Conservation (phyloP, 805 yeast species). For the Millerago galiae region DNA sequence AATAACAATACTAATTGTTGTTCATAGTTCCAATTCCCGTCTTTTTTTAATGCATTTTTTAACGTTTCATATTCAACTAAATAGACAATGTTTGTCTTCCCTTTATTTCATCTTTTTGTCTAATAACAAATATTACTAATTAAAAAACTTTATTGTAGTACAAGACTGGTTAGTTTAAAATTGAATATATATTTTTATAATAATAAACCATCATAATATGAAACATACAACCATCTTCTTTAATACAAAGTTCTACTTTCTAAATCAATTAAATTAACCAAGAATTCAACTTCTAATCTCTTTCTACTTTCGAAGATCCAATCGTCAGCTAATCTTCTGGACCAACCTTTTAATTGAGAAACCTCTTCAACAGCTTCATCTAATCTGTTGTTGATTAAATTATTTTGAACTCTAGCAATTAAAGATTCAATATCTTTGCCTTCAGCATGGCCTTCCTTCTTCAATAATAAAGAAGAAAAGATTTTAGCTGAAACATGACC, state of each 20-base stretch:
- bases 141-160: no score
- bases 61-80: no score
- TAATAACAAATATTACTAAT: not conserved
- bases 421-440: conserved; percentile 87
- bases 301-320: conserved; percentile 89
- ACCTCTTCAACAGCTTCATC: conserved; percentile 91
- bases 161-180: no score
- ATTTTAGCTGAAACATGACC: conserved; percentile 82
- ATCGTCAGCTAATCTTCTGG: conserved; percentile 80
- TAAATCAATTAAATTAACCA: conserved; percentile 61
- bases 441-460: conserved; percentile 71
- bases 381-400: conserved; percentile 68
- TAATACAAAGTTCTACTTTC: conserved; percentile 48
- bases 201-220: conserved; percentile 1
- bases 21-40: conserved; percentile 12
- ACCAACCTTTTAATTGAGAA: conserved; percentile 86
- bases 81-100: not conserved
- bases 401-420: conserved; percentile 75
- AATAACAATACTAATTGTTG: conserved; percentile 37
- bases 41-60: not conserved
- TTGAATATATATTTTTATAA: not conserved
- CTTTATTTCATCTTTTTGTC: not conserved
- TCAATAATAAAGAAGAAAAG: conserved; percentile 68
- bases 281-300: conserved; percentile 80
- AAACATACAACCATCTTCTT: conserved; percentile 1